Base-by-base conservation (phyloP, 768 basidiomycete genomes). In the Lactarius indigo region DNA sequence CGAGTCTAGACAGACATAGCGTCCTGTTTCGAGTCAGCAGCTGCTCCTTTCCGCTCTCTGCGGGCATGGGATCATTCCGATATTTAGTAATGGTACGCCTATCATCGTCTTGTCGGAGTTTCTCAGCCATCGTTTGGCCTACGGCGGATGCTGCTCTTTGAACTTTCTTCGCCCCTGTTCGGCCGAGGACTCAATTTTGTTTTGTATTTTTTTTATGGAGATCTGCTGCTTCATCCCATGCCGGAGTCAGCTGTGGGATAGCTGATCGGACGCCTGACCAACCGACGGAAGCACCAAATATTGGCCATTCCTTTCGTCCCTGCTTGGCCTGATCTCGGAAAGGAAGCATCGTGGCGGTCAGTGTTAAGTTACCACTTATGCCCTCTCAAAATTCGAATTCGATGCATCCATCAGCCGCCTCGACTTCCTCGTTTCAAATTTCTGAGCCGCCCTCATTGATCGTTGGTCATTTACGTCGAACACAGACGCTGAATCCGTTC, bases 81-180 rank as follows among this genome's bases (percentile, higher is more conserved):
- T 17, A 56, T 56, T 56, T 56, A 33, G 55, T 31, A 33, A 55
- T 23, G 23, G 52, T 54, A 31, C 20, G 31, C 17, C 31, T 33
- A 60, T 60, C 30, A 8, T 44, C 17, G 30, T 35, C 41, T 17
- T 33, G 41, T 54, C 64, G 59, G 64, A 30, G 12, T 44, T 23
- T 47, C 23, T 1, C 20, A 39, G 41, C 37, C 44, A 47, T 47
- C 44, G 10, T n/a, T 42, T 57, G 28, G 41, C 59, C 9, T 23
- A 44, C 59, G 35, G 50, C 57, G 30, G 52, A 30, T 30, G 41
- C 52, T 35, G 2, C 28, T 42, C 54, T 18, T 30, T 55, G 23
- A 55, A 35, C 33, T 23, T 42, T 65, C 37, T 35, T 52, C 37
- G 57, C 65, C 66, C 61, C 62, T 68, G 62, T 64, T 68, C 62